phyloP scores from a whole-genome alignment of 2,329 filamentous ascomycete genomes.

The Magnaporthiopsis rhizophila region DNA sequence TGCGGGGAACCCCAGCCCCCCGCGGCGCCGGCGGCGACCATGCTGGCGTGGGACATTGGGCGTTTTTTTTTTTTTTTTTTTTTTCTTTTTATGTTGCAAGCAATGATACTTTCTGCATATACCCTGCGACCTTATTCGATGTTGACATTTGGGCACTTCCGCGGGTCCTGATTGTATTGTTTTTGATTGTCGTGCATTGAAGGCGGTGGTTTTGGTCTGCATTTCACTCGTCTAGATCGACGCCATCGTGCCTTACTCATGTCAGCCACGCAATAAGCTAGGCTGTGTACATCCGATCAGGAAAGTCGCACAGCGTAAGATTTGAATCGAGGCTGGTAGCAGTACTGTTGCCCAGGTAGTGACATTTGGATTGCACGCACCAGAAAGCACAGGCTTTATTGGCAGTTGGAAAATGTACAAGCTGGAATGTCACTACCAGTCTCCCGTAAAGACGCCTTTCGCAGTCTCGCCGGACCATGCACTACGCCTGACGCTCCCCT shows the following conservation, averaged over 20 bases:
- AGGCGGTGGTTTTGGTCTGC: no score
- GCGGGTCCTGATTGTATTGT: not conserved
- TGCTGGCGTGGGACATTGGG: not conserved
- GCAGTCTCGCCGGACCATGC: not conserved
- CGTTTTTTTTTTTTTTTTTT: not conserved
- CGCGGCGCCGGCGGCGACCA: not conserved
- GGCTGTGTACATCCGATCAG: no score
- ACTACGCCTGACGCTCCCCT: not conserved
- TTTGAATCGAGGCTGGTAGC: no score
- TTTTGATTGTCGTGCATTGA: not conserved
- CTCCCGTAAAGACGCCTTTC: not conserved
- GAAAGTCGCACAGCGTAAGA: no score
- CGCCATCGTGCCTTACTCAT: no score
- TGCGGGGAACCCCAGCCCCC: not conserved
- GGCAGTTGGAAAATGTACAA: not conserved
- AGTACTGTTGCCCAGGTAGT: no score
- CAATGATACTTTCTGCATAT: constrained; percentile 3
- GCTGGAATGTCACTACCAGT: not conserved
- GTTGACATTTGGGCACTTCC: not conserved
- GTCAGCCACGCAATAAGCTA: no score
- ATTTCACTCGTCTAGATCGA: no score
- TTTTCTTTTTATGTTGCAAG: not conserved
- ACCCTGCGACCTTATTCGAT: not conserved
- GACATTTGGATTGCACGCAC: no score
- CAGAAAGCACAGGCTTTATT: no score